Evolutionary conservation across 805 yeast species (phyloP), one percentile per base, ranked within the genome.

Genomic region (Brettanomyces sp.): DNA sequence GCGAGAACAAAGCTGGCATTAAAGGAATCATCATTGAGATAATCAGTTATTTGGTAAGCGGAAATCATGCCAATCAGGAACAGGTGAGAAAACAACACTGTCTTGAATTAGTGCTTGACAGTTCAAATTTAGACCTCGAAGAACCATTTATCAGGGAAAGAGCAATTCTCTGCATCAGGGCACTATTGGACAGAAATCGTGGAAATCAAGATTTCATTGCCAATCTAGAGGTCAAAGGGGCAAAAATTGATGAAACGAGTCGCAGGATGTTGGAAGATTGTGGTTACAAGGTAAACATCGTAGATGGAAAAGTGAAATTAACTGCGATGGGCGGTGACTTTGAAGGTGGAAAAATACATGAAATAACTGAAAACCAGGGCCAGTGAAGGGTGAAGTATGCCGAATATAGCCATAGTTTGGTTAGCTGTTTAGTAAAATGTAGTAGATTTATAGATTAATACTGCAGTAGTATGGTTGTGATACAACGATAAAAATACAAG

Each of bases 101-200:
- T 0, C 60, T 91, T 12, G 86, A 80, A 45, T 63, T 86, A 18
- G 71, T 90, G 0, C 66, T 91, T 23, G 83, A 90, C 6, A 83
- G 82, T 51, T 90, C 97, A 65, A 77, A 84, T 36, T 80, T 93
- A 44, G 98, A 91, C 60, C 82, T 80, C 40, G 79, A 85, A 58
- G 95, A 93, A 60, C 98, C 97, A 0, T 91, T 74, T 54, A 82
- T 85, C 47, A 83, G 87, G 52, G 99, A 91, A 57, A 68, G 91
- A 49, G 75, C 95, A 1, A 85, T 93, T 33, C 65, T 91, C 5
- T 87, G 96, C 56, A 59, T 93, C 28, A 77, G 82, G 55, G 81
- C 80, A 49, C 63, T 89, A 32, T 63, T 91, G 13, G 74, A 76
- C 23, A 70, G 74, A 8, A 93, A 93, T 55, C 56, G 52, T 4